Conservation (phyloP, 208 protist species). For the Acanthamoeba healyi region DNA sequence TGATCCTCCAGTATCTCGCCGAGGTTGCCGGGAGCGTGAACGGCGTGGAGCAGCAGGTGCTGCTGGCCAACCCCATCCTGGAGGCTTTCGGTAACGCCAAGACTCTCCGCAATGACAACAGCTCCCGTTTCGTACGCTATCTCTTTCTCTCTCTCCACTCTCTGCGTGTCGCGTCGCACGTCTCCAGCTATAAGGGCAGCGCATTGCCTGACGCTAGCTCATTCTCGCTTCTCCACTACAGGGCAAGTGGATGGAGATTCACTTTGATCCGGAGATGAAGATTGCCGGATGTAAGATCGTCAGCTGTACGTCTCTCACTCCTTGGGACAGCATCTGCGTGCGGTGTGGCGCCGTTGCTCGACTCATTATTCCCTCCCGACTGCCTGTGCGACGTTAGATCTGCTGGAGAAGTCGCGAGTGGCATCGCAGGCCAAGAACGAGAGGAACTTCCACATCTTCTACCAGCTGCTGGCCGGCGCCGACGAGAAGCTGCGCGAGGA, state of each 20-base stretch:
- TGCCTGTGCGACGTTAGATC: conserved; percentile 31
- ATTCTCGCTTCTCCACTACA: neutral
- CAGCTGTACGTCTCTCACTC: conserved; percentile 56
- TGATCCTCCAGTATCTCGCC: conserved; percentile 90
- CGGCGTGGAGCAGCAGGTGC: conserved; percentile 85
- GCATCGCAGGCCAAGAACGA: conserved; percentile 88
- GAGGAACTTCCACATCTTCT: conserved; percentile 97
- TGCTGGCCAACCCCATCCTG: conserved; percentile 86
- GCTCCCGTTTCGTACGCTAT: conserved; percentile 58
- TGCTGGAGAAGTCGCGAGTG: conserved; percentile 84
- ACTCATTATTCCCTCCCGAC: too few relatives aligned
- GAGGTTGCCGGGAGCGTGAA: conserved; percentile 37
- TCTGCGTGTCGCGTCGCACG: neutral
- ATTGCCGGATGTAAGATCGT: conserved; percentile 83
- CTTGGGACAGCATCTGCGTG: conserved; percentile 59
- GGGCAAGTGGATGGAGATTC: conserved; percentile 88
- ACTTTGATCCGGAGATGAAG: conserved; percentile 80
- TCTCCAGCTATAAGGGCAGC: too few relatives aligned
- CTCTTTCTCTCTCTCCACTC: neutral
- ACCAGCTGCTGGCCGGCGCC: conserved; percentile 88
- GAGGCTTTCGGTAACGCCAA: conserved; percentile 83
- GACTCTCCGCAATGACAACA: conserved; percentile 74
- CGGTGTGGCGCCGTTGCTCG: too few relatives aligned
- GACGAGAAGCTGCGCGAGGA: neutral
- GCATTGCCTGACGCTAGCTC: neutral